Conservation (phyloP, 2,329 filamentous ascomycete genomes). For the Talaromyces marneffei region DNA sequence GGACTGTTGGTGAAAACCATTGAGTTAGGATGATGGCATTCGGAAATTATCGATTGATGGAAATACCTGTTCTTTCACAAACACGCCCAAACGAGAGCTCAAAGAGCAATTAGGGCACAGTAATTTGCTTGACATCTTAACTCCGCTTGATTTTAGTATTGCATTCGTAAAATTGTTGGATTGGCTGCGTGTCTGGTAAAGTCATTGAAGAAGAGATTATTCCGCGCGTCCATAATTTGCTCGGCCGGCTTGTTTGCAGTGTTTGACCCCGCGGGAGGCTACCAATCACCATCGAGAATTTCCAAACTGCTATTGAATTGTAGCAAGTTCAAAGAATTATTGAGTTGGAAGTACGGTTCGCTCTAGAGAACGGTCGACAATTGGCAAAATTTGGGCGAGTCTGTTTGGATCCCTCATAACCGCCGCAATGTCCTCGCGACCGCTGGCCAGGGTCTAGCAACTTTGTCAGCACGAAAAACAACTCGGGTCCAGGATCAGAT, state of each 20-base stretch:
- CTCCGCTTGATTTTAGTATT: background rate
- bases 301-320: background rate
- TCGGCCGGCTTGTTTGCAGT: slow-evolving; percentile 24
- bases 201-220: slow-evolving; percentile 10
- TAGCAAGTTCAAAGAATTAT: background rate
- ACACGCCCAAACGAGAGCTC: background rate
- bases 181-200: background rate
- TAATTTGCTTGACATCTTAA: slow-evolving; percentile 12
- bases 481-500: background rate
- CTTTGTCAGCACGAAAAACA: slow-evolving; percentile 18
- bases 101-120: slow-evolving; percentile 11
- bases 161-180: background rate
- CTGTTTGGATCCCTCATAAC: slow-evolving; percentile 74
- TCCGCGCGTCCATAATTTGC: slow-evolving; percentile 8
- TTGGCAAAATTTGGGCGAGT: slow-evolving; percentile 61
- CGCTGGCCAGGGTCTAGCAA: slow-evolving; percentile 43
- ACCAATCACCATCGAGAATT: background rate
- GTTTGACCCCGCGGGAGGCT: slow-evolving; percentile 21
- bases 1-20: background rate
- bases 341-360: slow-evolving; percentile 31
- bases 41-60: background rate
- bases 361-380: slow-evolving; percentile 65
- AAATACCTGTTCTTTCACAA: slow-evolving; percentile 13
- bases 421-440: slow-evolving; percentile 67
- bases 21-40: background rate